Base-by-base conservation (phyloP, 2,329 filamentous ascomycete species). In the Escovopsis sp. region DNA sequence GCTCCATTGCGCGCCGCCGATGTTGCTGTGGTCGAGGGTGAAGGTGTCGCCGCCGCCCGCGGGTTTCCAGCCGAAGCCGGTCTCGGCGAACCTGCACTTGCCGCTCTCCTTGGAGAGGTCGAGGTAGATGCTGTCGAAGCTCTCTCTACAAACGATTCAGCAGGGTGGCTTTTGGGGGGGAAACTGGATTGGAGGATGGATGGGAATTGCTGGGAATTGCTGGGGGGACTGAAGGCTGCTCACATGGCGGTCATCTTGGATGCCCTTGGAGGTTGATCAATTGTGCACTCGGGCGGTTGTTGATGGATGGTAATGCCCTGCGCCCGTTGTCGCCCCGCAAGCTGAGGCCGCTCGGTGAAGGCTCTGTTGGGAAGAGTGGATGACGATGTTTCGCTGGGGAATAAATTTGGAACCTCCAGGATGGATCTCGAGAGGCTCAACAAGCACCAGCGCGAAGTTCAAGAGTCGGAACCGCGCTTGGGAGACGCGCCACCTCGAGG, bases 121-220 rank as follows among this genome's bases (percentile, higher is more conserved):
- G 54, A 98, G 78, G 65, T 91, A 88, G 66, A 96, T 94, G 65
- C 86, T 87, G 59, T 96, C 89, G 66, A 98, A 98, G 58, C 82
- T 91, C 76, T 98, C 91, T 52, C 76, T 81, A 45, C 9, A 39
- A 25, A 10, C 25, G 2, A 14, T 20, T 20, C 5, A 5, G 20
- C 3, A 5, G 20, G 20, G 20, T 3, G 20, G 20, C 3, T 3
- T 3, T 20, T 20, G 20, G 20, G 29, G 14, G 8, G 14, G 14
- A 31, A 15, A 24, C 31, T n/a, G 7, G 9, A 37, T 27, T 14
- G n/a, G 33, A 13, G 12, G 33, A 14, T 34, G 32, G n/a, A 35
- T n/a, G 13, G 15, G 15, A 6, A 16, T 8, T 13, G n/a, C 9
- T n/a, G 33, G 15, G n/a, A n/a, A n/a, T n/a, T n/a, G n/a, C n/a